Evolutionary conservation across 352 stramenopile species (phyloP).

Genomic region (Pilasporangium apinafurcum): DNA sequence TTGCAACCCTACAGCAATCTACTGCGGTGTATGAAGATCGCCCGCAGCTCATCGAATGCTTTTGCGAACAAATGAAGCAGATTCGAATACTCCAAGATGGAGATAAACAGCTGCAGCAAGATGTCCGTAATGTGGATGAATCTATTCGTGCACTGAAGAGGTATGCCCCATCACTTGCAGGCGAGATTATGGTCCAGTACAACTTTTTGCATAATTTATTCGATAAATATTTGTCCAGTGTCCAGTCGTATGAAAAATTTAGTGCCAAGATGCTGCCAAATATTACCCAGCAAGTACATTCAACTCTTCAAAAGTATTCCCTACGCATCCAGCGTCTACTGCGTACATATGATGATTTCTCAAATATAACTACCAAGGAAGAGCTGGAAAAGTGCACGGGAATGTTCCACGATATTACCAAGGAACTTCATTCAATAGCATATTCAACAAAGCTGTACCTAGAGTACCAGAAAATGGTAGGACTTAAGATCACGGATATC

Average conservation of each 20-base stretch:
- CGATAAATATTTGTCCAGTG: slow-evolving; percentile 34
- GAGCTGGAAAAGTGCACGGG: slow-evolving; percentile 50
- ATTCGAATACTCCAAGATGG: slow-evolving; percentile 40
- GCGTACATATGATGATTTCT: slow-evolving; percentile 43
- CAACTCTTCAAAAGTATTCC: slow-evolving; percentile 43
- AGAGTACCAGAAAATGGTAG: slow-evolving; percentile 66
- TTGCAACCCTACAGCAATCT: slow-evolving; percentile 35
- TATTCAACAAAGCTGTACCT: slow-evolving; percentile 52
- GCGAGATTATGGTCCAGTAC: slow-evolving; percentile 23
- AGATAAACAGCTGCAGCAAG: slow-evolving; percentile 55
- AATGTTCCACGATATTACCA: slow-evolving; percentile 40
- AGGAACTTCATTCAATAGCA: slow-evolving; percentile 40
- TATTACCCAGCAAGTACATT: slow-evolving; percentile 66
- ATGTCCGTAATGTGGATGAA: slow-evolving; percentile 69
- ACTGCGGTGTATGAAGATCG: slow-evolving; percentile 50
- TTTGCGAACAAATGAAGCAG: slow-evolving; percentile 64
- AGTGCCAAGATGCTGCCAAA: slow-evolving; percentile 51
- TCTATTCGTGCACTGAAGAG: slow-evolving; percentile 36
- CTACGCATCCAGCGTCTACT: slow-evolving; percentile 43
- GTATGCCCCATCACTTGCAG: slow-evolving; percentile 25
- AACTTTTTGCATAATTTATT: slow-evolving; percentile 42
- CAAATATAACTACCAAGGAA: slow-evolving; percentile 32
- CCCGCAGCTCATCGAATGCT: slow-evolving; percentile 63
- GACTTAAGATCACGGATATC: slow-evolving; percentile 56
- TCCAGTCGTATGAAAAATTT: slow-evolving; percentile 57